A percentile compares a stretch with the other conserved stretches of the same genome.
Conservation (phyloP, 2,329 filamentous ascomycete genomes). For the Thielaviopsis populi region DNA sequence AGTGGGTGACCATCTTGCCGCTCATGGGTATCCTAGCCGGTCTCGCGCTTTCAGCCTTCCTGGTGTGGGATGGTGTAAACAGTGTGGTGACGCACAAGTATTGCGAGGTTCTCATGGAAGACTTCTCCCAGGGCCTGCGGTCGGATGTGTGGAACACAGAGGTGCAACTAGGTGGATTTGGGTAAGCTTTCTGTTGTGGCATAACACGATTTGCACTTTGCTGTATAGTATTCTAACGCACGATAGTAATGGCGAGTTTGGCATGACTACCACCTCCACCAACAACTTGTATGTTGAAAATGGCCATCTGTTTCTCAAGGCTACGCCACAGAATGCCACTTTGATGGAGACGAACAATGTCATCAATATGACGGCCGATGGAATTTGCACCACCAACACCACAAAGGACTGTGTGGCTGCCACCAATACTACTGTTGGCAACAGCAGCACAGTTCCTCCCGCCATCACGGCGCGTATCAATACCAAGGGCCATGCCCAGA, state of each 20-base stretch:
- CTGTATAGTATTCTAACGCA: constrained; percentile 8
- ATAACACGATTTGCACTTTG: background rate
- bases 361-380: constrained; percentile 51
- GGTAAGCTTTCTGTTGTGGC: constrained; percentile 35
- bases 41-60: constrained; percentile 49
- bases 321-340: constrained; percentile 56
- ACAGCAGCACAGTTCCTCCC: constrained; percentile 62
- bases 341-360: constrained; percentile 51
- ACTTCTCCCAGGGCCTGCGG: constrained; percentile 46
- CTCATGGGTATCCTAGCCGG: constrained; percentile 56
- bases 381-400: constrained; percentile 49
- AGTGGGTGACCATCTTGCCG: constrained; percentile 73
- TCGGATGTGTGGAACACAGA: constrained; percentile 56
- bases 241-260: constrained; percentile 62
- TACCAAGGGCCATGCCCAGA: constrained; percentile 52
- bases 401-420: constrained; percentile 46
- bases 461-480: constrained; percentile 65
- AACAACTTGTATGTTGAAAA: constrained; percentile 62
- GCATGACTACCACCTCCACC: constrained; percentile 54
- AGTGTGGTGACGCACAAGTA: constrained; percentile 63
- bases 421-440: constrained; percentile 57
- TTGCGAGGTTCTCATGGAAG: constrained; percentile 51
- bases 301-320: constrained; percentile 57
- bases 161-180: constrained; percentile 58
- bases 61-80: constrained; percentile 60